Conservation (phyloP, 352 stramenopile species). For the Pythium folliculosum region DNA sequence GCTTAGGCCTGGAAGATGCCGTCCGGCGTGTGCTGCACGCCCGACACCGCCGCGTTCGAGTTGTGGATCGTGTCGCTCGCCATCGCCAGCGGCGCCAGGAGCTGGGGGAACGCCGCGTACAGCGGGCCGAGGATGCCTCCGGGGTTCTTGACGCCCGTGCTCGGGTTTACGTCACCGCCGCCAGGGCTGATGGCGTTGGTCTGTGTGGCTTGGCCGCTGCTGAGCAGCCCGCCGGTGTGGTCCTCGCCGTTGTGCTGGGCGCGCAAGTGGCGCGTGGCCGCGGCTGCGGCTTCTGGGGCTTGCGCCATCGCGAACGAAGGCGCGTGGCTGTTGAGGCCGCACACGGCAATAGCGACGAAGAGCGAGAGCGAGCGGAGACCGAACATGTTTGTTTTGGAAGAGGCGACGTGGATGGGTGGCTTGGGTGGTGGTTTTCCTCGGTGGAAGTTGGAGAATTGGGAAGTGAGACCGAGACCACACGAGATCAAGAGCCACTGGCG, state of each 20-base stretch:
- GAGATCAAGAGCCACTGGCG: too few relatives aligned
- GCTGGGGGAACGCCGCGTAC: slow-evolving; percentile 11
- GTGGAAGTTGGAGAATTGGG: neutral
- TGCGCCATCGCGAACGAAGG: neutral
- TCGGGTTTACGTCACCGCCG: slow-evolving; percentile 10
- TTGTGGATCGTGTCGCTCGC: slow-evolving; percentile 19
- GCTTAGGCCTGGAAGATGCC: slow-evolving; percentile 24
- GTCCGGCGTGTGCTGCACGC: slow-evolving; percentile 24
- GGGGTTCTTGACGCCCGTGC: slow-evolving; percentile 13
- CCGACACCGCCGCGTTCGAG: slow-evolving; percentile 16
- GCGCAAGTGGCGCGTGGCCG: neutral
- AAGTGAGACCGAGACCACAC: neutral
- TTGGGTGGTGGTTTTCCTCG: neutral
- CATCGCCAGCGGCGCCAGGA: slow-evolving; percentile 16
- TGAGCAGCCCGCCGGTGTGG: neutral
- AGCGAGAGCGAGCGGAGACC: neutral
- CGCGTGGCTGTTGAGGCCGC: neutral
- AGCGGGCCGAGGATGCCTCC: slow-evolving; percentile 15
- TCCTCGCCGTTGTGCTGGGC: neutral
- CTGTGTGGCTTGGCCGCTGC: neutral
- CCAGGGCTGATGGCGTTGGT: neutral
- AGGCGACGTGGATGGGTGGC: neutral
- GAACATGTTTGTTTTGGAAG: neutral
- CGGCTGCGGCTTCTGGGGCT: neutral
- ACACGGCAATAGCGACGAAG: neutral